Evolutionary conservation across 176 grass and related monocot genomes (phyloP), one percentile per base, ranked within the genome.

Genomic region (Oryza rufipogon): DNA sequence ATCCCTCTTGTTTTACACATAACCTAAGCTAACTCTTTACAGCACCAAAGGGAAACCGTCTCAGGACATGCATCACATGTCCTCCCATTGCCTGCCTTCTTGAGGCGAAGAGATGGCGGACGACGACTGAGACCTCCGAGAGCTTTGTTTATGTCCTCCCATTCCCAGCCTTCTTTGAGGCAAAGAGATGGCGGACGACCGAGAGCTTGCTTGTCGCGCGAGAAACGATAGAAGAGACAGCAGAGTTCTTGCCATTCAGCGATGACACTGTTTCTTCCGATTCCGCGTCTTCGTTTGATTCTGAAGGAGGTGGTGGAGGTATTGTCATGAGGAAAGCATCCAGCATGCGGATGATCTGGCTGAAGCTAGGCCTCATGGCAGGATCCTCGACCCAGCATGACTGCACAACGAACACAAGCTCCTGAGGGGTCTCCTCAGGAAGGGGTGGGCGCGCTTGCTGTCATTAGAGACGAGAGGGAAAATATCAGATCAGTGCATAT

Each of bases 301-400:
- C 89, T 49, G 70, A 75, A 75, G 85, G 34, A n/a, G 80, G 80
- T 0, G 80, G 87, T 2, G 85, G 70, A 68, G 90, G 88, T 19
- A 99, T 79, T 6, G 81, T 89, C 72, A 79, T 78, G 47, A 92
- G 91, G 92, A 99, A 99, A 14, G 91, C 87, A 51, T 96, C 91
- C 64, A 99, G 81, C 96, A 96, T 96, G 54, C 93, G 74, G 51
- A 99, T 99, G 83, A 99, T 99, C 90, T 96, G 90, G 78, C 81
- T 87, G 90, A 99, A 99, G 77, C 93, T 89, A 26, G 96, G 96
- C 3, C 96, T 91, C 77, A 90, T 89, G 52, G 33, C 67, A 11
- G 96, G 96, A n/a, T 99, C 96, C 89, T 99, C 96, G 0, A 94
- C 90, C 96, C 96, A 99, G 78, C 93, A 99, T 54, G 96, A 96